Conservation (phyloP, 2,329 filamentous ascomycete genomes). For the Pseudogymnoascus destructans region DNA sequence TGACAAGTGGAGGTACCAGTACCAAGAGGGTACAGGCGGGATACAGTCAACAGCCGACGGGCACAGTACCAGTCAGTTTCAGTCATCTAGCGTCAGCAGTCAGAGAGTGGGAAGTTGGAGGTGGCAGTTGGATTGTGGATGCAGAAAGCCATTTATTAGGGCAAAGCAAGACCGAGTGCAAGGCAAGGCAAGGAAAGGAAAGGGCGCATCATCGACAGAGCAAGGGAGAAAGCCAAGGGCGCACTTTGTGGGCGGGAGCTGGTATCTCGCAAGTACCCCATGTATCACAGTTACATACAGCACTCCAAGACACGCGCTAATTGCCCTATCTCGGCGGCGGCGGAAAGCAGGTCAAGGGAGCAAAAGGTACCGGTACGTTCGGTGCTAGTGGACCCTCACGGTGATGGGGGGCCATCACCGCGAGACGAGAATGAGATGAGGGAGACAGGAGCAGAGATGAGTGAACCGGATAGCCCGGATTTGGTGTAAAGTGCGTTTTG, state of each 20-base stretch:
- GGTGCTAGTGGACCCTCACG: background rate
- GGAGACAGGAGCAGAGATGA: background rate
- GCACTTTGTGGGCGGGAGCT: background rate
- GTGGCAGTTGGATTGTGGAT: background rate
- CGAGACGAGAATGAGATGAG: background rate
- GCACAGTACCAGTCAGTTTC: background rate
- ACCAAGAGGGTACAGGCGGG: background rate
- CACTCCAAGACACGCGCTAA: background rate
- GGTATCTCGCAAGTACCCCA: background rate
- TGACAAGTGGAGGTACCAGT: background rate
- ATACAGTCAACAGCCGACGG: too few species aligned
- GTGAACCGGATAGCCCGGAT: background rate
- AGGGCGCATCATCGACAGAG: background rate
- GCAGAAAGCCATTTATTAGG: background rate
- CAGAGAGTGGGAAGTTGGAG: background rate
- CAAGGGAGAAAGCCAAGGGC: background rate
- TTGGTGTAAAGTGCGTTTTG: background rate
- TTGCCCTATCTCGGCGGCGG: background rate
- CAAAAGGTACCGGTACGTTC: background rate
- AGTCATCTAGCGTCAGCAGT: background rate
- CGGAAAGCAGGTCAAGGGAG: background rate
- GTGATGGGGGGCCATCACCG: too few species aligned
- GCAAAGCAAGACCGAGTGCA: background rate
- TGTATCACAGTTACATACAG: background rate
- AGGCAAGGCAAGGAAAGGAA: background rate